phyloP scores from a whole-genome alignment of 371 early-diverging fungal genomes.

The Mucor mucedo region DNA sequence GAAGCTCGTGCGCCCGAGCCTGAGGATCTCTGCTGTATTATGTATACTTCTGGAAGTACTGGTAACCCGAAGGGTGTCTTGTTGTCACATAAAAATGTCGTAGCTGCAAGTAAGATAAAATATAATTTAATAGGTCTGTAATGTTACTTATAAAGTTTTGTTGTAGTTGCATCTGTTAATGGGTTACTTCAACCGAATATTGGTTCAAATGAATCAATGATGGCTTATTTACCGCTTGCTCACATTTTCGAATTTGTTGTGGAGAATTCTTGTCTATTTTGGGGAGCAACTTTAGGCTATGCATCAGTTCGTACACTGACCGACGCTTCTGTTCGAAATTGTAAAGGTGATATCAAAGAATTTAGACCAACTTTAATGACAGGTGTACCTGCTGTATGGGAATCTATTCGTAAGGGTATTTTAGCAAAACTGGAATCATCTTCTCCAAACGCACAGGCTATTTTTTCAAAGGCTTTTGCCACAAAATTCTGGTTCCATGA shows the following conservation, averaged over 20 bases:
- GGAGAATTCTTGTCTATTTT: conserved; percentile 68
- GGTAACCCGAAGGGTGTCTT: conserved; percentile 77
- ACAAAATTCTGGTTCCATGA: conserved; percentile 63
- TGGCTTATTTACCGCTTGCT: conserved; percentile 92
- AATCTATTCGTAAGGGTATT: conserved; percentile 74
- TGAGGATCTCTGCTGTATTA: conserved; percentile 80
- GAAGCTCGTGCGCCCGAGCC: conserved; percentile 56
- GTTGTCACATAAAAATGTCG: conserved; percentile 70
- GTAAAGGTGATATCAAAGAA: conserved; percentile 75
- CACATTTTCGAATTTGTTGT: conserved; percentile 88
- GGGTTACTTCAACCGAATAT: conserved; percentile 41
- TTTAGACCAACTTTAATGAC: conserved; percentile 79
- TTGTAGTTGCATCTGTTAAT: conserved; percentile 60
- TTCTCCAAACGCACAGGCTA: conserved; percentile 29
- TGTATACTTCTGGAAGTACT: conserved; percentile 83
- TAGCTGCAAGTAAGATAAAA: conserved; percentile 73
- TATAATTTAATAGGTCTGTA: neutral
- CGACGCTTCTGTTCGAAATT: conserved; percentile 71
- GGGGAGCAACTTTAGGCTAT: conserved; percentile 78
- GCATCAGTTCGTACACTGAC: conserved; percentile 70
- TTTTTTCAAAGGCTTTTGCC: conserved; percentile 62
- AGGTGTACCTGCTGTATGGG: conserved; percentile 83
- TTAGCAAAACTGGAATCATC: conserved; percentile 41
- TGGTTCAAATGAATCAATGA: conserved; percentile 57
- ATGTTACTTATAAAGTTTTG: neutral